Percentiles rank a stretch among this genome's conserved stretches.
These are phyloP conservation scores for Stagonosporopsis chrysanthemi DNA, from an alignment of 2,329 filamentous ascomycete species.

Conservation along the genomic window DNA sequence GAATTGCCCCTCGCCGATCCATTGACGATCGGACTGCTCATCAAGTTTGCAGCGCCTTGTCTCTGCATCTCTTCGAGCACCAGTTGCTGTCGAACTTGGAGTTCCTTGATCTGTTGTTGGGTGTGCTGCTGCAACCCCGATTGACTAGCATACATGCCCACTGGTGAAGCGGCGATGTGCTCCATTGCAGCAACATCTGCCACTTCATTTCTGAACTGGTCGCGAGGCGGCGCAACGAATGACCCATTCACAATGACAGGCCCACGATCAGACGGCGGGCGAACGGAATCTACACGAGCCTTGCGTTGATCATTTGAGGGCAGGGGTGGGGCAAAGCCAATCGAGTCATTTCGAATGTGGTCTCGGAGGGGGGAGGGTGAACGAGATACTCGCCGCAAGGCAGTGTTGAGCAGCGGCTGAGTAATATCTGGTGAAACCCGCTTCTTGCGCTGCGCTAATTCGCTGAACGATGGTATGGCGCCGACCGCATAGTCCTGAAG, in stretches of 20 bases:
- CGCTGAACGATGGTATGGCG: constrained; percentile 49
- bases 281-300: constrained; percentile 38
- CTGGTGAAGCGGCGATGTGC: constrained; percentile 13
- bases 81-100: constrained; percentile 42
- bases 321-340: constrained; percentile 26
- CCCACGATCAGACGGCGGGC: constrained; percentile 39
- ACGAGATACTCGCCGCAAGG: constrained; percentile 48
- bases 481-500: constrained; percentile 49
- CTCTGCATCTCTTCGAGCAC: constrained; percentile 45
- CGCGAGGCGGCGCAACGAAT: constrained; percentile 40
- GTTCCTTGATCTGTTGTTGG: constrained; percentile 36
- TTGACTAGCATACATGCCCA: constrained; percentile 37
- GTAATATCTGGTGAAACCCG: constrained; percentile 54
- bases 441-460: constrained; percentile 52
- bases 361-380: constrained; percentile 58
- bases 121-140: constrained; percentile 37
- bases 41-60: constrained; percentile 34
- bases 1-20: constrained; percentile 33
- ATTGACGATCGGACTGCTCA: constrained; percentile 35
- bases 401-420: constrained; percentile 49
- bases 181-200: constrained; percentile 36
- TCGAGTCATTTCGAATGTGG: constrained; percentile 53
- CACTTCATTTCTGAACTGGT: constrained; percentile 36
- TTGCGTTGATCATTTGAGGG: constrained; percentile 31
- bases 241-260: constrained; percentile 53